These are phyloP conservation scores for Penicillium sp. DNA, from an alignment of 2,329 filamentous ascomycete genomes.

Conservation along the genomic window DNA sequence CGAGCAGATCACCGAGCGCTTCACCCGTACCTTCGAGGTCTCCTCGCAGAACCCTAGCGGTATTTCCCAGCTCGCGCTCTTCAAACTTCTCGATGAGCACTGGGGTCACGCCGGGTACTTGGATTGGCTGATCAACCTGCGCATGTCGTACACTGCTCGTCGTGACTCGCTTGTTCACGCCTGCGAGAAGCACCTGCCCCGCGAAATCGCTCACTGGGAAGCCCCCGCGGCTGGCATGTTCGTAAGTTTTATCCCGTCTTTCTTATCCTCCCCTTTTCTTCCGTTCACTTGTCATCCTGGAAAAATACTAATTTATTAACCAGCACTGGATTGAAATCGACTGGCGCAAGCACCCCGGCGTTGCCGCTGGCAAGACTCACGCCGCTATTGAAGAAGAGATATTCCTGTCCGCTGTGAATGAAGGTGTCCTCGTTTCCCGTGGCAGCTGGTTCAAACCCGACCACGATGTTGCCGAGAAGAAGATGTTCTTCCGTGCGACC, in stretches of 20 bases:
- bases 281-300: background rate
- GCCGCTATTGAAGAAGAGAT: conserved; percentile 76
- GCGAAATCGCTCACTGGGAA: conserved; percentile 73
- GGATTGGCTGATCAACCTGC: conserved; percentile 81
- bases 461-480: conserved; percentile 56
- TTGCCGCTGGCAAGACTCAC: conserved; percentile 39
- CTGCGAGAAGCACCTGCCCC: conserved; percentile 75
- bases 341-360: conserved; percentile 47
- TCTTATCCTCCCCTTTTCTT: background rate
- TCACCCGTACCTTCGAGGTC: conserved; percentile 77
- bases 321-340: conserved; percentile 52
- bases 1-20: conserved; percentile 79
- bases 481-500: conserved; percentile 85
- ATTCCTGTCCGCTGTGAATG: conserved; percentile 72
- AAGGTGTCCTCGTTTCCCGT: conserved; percentile 75
- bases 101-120: conserved; percentile 94
- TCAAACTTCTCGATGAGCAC: conserved; percentile 85
- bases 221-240: conserved; percentile 92
- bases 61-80: conserved; percentile 77
- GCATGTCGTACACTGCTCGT: conserved; percentile 76
- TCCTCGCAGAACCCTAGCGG: conserved; percentile 83
- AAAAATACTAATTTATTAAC: conserved; percentile 4
- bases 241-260: conserved; percentile 55
- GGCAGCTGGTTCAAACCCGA: conserved; percentile 92
- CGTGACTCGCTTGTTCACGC: conserved; percentile 75